Evolutionary conservation across 257 asterid species (phyloP).

Genomic region (Asclepias syriaca): DNA sequence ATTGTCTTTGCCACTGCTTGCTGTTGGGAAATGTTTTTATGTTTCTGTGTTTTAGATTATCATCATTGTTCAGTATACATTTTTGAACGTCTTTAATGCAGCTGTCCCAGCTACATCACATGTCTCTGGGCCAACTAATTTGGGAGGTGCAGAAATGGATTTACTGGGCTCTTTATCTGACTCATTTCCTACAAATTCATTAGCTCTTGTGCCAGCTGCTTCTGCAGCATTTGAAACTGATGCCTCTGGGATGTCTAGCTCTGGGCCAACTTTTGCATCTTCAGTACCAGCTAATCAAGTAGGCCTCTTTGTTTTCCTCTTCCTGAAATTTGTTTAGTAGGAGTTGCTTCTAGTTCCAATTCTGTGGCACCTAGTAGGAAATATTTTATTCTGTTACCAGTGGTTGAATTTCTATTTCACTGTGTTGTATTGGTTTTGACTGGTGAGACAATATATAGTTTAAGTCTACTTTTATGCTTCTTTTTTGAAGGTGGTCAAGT

Average conservation of each 20-base stretch:
- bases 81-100: slow-evolving; percentile 14
- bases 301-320: not conserved
- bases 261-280: slow-evolving; percentile 44
- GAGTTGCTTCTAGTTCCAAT: not conserved
- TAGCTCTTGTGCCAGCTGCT: slow-evolving; percentile 68
- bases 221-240: slow-evolving; percentile 40
- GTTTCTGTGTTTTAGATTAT: not conserved
- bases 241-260: slow-evolving; percentile 31
- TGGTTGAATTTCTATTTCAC: not conserved
- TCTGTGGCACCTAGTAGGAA: not conserved
- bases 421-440: not conserved
- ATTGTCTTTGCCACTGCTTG: not conserved
- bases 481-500: not conserved
- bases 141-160: slow-evolving; percentile 55
- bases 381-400: not conserved
- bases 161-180: slow-evolving; percentile 71
- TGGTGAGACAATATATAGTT: not conserved
- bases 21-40: not conserved
- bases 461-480: not conserved
- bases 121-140: slow-evolving; percentile 36
- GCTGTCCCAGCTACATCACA: slow-evolving; percentile 50
- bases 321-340: not conserved
- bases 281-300: slow-evolving; percentile 55
- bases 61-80: not conserved
- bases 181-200: slow-evolving; percentile 46